Percentiles rank a stretch among this genome's conserved stretches.
Conservation (phyloP, 1,284 basidiomycete genomes). For the Rhodotorula mucilaginosa region DNA sequence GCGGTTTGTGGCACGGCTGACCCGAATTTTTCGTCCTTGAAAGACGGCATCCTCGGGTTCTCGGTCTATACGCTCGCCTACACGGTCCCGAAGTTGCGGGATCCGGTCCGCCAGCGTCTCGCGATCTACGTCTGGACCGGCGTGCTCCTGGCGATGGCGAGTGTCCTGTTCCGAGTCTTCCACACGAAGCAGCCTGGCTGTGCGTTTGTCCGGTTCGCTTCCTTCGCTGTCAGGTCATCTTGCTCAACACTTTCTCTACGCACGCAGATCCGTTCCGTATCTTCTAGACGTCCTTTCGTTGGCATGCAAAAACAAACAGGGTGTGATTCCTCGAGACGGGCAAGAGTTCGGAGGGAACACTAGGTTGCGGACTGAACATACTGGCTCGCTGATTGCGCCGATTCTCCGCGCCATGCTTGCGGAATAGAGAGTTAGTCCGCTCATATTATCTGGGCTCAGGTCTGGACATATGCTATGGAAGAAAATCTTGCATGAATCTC, state of each 20-base stretch:
- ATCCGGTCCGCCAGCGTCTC: conserved; percentile 70
- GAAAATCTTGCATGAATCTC: too few relatives aligned
- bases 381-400: too few relatives aligned
- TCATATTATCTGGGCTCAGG: too few relatives aligned
- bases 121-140: conserved; percentile 87
- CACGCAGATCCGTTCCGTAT: conserved; percentile 38
- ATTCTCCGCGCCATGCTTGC: too few relatives aligned
- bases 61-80: conserved; percentile 79
- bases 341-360: neutral
- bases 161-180: conserved; percentile 82
- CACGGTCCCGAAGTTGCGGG: conserved; percentile 72
- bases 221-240: neutral
- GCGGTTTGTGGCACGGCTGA: neutral
- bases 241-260: neutral
- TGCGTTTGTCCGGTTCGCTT: conserved; percentile 1
- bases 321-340: neutral
- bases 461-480: too few relatives aligned
- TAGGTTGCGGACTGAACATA: too few relatives aligned
- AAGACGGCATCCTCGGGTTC: conserved; percentile 79
- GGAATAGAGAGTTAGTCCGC: too few relatives aligned
- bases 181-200: conserved; percentile 75
- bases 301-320: neutral
- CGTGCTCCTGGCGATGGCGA: conserved; percentile 80
- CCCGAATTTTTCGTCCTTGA: neutral
- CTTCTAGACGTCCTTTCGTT: conserved; percentile 15